Percentiles rank a stretch among this genome's conserved stretches.
These are phyloP conservation scores for Yamadazyma aaseri DNA, from an alignment of 1,139 yeast species.

Conservation along the genomic window DNA sequence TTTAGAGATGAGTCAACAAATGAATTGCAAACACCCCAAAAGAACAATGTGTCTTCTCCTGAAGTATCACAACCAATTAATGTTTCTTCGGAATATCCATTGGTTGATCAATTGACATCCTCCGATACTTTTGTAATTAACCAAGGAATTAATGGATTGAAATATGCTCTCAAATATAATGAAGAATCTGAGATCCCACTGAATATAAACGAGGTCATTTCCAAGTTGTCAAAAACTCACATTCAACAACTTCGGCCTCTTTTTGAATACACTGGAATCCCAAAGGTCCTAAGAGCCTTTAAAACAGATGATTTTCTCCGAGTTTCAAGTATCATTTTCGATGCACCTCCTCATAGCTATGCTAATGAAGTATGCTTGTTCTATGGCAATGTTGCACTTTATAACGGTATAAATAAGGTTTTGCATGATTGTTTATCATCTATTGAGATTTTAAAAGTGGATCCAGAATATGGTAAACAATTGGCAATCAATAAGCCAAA, in stretches of 20 bases:
- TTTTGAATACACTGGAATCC: constrained; percentile 6
- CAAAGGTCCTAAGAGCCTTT: constrained; percentile 19
- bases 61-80: neutral
- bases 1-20: neutral
- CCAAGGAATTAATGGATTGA: constrained; percentile 40
- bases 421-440: constrained; percentile 32
- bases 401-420: constrained; percentile 26
- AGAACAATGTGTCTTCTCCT: neutral
- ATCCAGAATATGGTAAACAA: constrained; percentile 35
- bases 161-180: constrained; percentile 38
- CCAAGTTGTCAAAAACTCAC: constrained; percentile 6
- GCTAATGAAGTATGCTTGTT: constrained; percentile 24
- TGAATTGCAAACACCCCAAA: too few species aligned
- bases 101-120: constrained; percentile 9
- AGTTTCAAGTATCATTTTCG: constrained; percentile 28
- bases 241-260: constrained; percentile 6
- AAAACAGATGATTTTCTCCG: constrained; percentile 35
- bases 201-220: constrained; percentile 5
- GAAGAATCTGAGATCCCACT: constrained; percentile 19
- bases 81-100: constrained; percentile 9
- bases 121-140: constrained; percentile 6
- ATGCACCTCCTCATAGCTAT: constrained; percentile 22
- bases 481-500: constrained; percentile 31
- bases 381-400: constrained; percentile 28
- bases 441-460: constrained; percentile 30